Conservation (phyloP, 1,139 yeast genomes). For the Wickerhamiella infanticola region DNA sequence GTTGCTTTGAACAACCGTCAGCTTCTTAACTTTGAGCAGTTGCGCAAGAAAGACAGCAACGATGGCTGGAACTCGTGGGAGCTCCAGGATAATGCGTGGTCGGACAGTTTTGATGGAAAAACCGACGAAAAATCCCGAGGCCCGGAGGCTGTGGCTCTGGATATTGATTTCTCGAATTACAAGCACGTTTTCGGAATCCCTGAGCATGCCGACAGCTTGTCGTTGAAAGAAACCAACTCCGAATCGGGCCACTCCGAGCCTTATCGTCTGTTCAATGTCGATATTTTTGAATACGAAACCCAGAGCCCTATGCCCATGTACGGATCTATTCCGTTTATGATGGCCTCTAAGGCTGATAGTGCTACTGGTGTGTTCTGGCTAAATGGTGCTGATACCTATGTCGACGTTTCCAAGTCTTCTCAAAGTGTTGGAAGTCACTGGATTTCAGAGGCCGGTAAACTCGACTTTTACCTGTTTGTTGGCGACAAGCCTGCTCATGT, state of each 20-base stretch:
- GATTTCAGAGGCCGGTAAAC: conserved; percentile 81
- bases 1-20: conserved; percentile 52
- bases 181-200: conserved; percentile 77
- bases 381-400: conserved; percentile 83
- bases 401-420: conserved; percentile 41
- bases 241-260: conserved; percentile 37
- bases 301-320: conserved; percentile 81
- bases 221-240: conserved; percentile 47
- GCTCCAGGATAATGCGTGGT: conserved; percentile 21
- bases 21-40: conserved; percentile 67
- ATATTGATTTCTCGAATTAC: conserved; percentile 47
- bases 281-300: conserved; percentile 81
- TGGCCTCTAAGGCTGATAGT: conserved; percentile 44
- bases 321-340: conserved; percentile 80
- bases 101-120: conserved; percentile 32
- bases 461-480: conserved; percentile 59
- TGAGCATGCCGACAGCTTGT: conserved; percentile 76
- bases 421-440: conserved; percentile 44
- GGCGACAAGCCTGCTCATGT: conserved; percentile 49
- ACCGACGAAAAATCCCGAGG: conserved; percentile 59
- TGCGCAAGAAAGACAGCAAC: conserved; percentile 27
- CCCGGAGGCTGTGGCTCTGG: conserved; percentile 79
- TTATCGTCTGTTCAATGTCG: conserved; percentile 79
- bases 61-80: conserved; percentile 15
- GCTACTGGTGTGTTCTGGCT: conserved; percentile 82